These are phyloP conservation scores for Melaleuca alternifolia DNA, from an alignment of 345 rosid species.

Conservation along the genomic window DNA sequence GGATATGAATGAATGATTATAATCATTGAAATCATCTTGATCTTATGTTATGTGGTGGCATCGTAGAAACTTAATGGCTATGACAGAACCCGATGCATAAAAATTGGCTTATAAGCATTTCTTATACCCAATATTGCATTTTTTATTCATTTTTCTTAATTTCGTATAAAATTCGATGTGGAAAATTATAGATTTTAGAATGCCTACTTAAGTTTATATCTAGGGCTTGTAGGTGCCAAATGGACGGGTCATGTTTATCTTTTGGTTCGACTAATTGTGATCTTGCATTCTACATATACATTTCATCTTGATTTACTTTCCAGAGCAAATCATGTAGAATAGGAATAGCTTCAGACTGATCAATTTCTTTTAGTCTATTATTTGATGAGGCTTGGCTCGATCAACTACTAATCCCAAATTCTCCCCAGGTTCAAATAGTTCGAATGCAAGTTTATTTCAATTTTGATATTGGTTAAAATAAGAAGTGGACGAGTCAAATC, in stretches of 20 bases:
- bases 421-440: accelerated
- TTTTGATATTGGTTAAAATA: accelerated
- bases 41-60: neutral
- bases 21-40: neutral
- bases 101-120: no score
- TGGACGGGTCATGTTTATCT: accelerated
- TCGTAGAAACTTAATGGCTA: accelerated
- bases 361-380: neutral
- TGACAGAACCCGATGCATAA: accelerated
- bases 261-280: accelerated
- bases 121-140: accelerated
- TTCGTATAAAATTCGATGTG: neutral
- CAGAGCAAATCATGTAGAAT: accelerated
- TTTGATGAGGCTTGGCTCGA: accelerated
- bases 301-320: neutral
- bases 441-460: neutral
- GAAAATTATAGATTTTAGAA: neutral
- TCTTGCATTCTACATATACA: neutral
- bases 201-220: accelerated
- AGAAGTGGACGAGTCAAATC: neutral
- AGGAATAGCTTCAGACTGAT: accelerated
- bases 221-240: accelerated
- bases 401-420: neutral
- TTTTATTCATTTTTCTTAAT: neutral
- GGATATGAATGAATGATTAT: no score